Evolutionary conservation across 1,284 basidiomycete genomes (phyloP).

Genomic region (Malassezia nana): DNA sequence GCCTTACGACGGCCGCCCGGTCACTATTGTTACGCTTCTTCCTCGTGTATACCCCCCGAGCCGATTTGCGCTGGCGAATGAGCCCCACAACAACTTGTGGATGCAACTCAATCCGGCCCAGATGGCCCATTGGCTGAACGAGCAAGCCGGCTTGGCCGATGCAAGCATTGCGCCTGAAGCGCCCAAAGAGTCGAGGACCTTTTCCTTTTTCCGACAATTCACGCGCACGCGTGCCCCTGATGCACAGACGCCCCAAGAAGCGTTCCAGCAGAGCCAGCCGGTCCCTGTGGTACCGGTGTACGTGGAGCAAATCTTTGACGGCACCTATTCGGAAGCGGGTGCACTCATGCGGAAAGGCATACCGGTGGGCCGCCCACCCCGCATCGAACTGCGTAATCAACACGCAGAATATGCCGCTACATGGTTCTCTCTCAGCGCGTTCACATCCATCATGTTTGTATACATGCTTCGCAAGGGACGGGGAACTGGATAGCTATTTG

Average conservation of each 20-base stretch:
- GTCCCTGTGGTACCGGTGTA: constrained; percentile 48
- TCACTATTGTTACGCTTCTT: constrained; percentile 25
- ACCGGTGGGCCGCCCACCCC: constrained; percentile 73
- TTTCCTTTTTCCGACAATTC: background rate
- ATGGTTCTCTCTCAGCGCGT: constrained; percentile 55
- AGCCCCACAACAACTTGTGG: constrained; percentile 71
- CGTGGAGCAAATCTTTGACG: constrained; percentile 52
- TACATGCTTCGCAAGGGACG: constrained; percentile 16
- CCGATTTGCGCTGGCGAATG: constrained; percentile 77
- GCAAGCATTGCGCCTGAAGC: background rate
- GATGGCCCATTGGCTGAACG: constrained; percentile 62
- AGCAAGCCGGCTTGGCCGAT: constrained; percentile 60
- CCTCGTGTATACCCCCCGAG: constrained; percentile 52
- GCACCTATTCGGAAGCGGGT: constrained; percentile 63
- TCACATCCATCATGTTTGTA: constrained; percentile 34
- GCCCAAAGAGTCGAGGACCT: background rate
- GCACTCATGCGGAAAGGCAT: constrained; percentile 62
- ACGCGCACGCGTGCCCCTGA: background rate
- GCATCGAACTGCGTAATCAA: constrained; percentile 82
- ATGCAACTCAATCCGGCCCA: constrained; percentile 68
- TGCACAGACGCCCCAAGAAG: constrained; percentile 3
- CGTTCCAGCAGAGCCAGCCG: background rate
- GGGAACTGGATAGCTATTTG: background rate
- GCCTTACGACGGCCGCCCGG: background rate
- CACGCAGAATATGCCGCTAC: constrained; percentile 92